Evolutionary conservation across 345 rosid genomes (phyloP).

Genomic region (Salix purpurea): DNA sequence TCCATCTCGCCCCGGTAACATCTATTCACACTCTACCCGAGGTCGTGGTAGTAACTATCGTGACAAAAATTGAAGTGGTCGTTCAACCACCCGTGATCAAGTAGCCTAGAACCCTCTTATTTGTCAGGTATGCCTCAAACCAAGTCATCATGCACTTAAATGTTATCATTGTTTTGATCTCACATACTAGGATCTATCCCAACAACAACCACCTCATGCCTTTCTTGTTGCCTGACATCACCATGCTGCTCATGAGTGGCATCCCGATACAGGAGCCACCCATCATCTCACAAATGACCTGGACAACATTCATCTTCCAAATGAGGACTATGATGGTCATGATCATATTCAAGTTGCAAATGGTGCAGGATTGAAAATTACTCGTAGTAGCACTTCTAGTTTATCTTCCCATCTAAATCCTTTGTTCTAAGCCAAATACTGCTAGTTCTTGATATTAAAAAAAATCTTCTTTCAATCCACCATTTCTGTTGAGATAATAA

Average conservation of each 20-base stretch:
- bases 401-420: no score
- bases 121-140: background rate
- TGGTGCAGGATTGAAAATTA: background rate
- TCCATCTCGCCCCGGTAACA: background rate
- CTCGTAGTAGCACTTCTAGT: fast-evolving
- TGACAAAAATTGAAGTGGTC: no score
- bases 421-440: no score
- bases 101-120: no score
- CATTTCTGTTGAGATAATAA: no score
- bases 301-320: background rate
- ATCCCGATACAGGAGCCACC: background rate
- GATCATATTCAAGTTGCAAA: background rate
- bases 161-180: background rate
- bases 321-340: background rate
- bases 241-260: background rate
- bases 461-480: no score
- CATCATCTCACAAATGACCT: background rate
- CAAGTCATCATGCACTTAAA: background rate
- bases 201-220: background rate
- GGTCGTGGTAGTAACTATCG: no score
- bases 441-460: no score
- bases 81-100: no score
- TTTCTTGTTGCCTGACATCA: background rate
- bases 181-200: background rate
- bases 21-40: no score